Evolutionary conservation across 2,329 filamentous ascomycete species (phyloP).

Genomic region (Verticillium nonalfalfae): DNA sequence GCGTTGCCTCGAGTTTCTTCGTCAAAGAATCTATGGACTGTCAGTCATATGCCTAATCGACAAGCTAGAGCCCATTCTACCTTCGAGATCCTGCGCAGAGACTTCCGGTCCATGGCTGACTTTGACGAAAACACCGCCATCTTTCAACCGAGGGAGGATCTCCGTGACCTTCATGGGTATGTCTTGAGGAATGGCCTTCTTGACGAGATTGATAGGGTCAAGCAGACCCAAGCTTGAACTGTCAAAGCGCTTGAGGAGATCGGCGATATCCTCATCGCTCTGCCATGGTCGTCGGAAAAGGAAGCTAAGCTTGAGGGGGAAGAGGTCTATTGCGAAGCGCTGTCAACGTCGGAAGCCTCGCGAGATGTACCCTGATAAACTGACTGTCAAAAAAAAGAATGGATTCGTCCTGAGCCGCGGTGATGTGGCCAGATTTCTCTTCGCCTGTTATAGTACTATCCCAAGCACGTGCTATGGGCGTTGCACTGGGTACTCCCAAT

Average conservation of each 20-base stretch:
- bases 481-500: background rate
- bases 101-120: slow-evolving; percentile 49
- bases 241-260: slow-evolving; percentile 46
- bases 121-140: slow-evolving; percentile 91
- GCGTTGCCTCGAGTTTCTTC: slow-evolving; percentile 59
- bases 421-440: slow-evolving; percentile 74
- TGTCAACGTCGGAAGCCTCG: background rate
- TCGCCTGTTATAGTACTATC: slow-evolving; percentile 44
- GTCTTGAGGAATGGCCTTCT: slow-evolving; percentile 56
- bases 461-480: slow-evolving; percentile 21
- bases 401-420: slow-evolving; percentile 67
- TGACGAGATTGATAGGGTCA: slow-evolving; percentile 48
- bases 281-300: slow-evolving; percentile 37
- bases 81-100: slow-evolving; percentile 34
- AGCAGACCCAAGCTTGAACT: slow-evolving; percentile 40
- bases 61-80: slow-evolving; percentile 14
- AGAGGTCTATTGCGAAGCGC: slow-evolving; percentile 55
- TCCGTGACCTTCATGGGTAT: slow-evolving; percentile 67
- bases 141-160: slow-evolving; percentile 77
- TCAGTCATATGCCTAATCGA: background rate
- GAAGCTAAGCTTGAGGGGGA: slow-evolving; percentile 64
- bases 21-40: slow-evolving; percentile 42
- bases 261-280: slow-evolving; percentile 40
- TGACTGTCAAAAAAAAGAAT: slow-evolving; percentile 87
- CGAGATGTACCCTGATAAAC: slow-evolving; percentile 15